Conservation (phyloP, 129 eudicot genomes). For the Arctium minus region DNA sequence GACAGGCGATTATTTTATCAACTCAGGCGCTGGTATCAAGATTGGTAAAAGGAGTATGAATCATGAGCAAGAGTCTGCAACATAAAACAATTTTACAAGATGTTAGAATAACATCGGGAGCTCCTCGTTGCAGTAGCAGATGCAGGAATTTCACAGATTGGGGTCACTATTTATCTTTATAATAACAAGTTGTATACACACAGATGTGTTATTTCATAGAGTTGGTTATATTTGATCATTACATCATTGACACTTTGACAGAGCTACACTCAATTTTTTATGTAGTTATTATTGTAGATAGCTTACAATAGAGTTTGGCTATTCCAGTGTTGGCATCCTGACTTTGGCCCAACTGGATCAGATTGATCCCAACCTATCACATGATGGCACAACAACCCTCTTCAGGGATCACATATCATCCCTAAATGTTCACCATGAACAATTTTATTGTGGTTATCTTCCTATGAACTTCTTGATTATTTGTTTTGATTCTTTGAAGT, state of each 20-base stretch:
- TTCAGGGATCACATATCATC: neutral
- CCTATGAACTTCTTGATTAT: too few species aligned
- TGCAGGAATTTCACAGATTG: neutral
- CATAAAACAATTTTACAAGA: constrained; percentile 9
- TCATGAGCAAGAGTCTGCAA: constrained; percentile 96
- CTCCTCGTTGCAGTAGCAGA: neutral
- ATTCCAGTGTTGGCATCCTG: too few species aligned
- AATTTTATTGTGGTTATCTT: too few species aligned
- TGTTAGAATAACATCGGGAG: neutral
- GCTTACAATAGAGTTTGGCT: neutral
- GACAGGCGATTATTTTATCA: neutral
- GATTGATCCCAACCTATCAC: too few species aligned
- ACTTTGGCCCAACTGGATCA: too few species aligned
- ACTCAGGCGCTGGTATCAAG: constrained; percentile 11
- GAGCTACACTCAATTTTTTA: too few species aligned
- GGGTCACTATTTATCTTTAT: too few species aligned
- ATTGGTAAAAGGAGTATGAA: constrained; percentile 61
- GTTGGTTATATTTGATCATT: neutral
- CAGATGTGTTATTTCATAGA: neutral
- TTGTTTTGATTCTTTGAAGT: too few species aligned
- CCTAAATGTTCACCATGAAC: too few species aligned
- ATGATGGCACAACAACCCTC: too few species aligned
- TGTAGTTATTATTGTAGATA: neutral
- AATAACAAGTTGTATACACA: neutral
- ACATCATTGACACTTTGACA: neutral